A percentile compares a stretch with the other conserved stretches of the same genome.
Conservation (phyloP, 441 rosid genomes). For the Adansonia gregorii region DNA sequence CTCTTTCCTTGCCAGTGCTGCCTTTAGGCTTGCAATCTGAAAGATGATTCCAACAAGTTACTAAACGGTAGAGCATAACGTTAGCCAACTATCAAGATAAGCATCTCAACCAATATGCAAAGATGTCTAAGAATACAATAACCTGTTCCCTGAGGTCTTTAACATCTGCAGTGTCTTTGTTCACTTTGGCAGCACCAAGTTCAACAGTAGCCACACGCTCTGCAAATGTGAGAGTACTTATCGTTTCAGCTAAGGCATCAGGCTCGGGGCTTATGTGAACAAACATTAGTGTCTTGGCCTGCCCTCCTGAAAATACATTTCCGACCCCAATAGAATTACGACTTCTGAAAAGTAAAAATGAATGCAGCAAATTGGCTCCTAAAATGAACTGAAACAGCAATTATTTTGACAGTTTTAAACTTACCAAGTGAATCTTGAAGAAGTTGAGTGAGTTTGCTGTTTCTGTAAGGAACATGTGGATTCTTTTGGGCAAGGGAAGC, state of each 20-base stretch:
- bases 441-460: constrained; percentile 79
- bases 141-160: constrained; percentile 80
- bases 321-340: constrained; percentile 17
- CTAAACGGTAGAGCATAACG: not conserved
- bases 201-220: constrained; percentile 79
- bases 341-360: not conserved
- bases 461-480: constrained; percentile 76
- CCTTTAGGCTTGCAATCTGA: constrained; percentile 85
- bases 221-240: constrained; percentile 77
- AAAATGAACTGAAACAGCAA: not conserved
- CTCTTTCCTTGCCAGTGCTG: constrained; percentile 76
- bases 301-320: constrained; percentile 58
- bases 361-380: constrained; percentile 10
- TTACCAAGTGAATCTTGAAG: constrained; percentile 63
- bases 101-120: not conserved
- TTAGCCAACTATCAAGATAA: constrained; percentile 1
- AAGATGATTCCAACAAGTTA: constrained; percentile 25
- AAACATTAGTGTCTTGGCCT: constrained; percentile 81
- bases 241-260: constrained; percentile 68
- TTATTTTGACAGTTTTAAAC: not conserved
- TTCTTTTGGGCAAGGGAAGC: constrained; percentile 76
- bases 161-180: constrained; percentile 60
- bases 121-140: not conserved
- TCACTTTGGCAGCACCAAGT: constrained; percentile 72
- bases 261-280: constrained; percentile 79